Evolutionary conservation across 768 basidiomycete genomes (phyloP).

Genomic region (Brasilioporus rufonigricans): DNA sequence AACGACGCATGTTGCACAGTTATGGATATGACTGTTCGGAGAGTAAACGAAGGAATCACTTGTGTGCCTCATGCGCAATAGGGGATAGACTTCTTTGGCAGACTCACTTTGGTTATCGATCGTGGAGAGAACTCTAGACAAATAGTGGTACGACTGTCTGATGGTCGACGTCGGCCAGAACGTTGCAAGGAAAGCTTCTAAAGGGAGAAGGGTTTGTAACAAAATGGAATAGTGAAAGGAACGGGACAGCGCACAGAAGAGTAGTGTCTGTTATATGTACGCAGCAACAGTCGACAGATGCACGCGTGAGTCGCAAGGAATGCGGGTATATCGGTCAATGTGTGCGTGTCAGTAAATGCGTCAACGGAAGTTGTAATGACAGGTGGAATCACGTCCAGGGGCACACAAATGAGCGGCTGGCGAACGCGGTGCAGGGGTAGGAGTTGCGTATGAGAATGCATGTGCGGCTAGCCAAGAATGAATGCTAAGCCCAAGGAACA

Average conservation of each 20-base stretch:
- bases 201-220: not conserved
- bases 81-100: not conserved
- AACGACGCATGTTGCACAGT: constrained; percentile 28
- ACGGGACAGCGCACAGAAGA: constrained; percentile 8
- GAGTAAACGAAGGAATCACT: constrained; percentile 13
- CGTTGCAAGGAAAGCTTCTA: not conserved
- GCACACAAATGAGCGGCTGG: constrained; percentile 13
- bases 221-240: constrained; percentile 10
- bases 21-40: constrained; percentile 14
- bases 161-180: constrained; percentile 1
- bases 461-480: constrained; percentile 18
- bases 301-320: constrained; percentile 15
- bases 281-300: constrained; percentile 6
- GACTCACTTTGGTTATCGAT: constrained; percentile 18
- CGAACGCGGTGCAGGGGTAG: constrained; percentile 15
- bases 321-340: constrained; percentile 7
- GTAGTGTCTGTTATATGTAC: constrained; percentile 22
- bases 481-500: constrained; percentile 9
- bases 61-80: constrained; percentile 11
- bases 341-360: constrained; percentile 9
- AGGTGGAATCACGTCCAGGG: not conserved
- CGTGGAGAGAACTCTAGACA: not conserved
- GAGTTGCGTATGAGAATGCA: constrained; percentile 14
- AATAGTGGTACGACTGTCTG: not conserved
- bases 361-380: constrained; percentile 6